These are phyloP conservation scores for Dalbergia oliveri DNA, from an alignment of 306 rosid genomes.

Conservation along the genomic window DNA sequence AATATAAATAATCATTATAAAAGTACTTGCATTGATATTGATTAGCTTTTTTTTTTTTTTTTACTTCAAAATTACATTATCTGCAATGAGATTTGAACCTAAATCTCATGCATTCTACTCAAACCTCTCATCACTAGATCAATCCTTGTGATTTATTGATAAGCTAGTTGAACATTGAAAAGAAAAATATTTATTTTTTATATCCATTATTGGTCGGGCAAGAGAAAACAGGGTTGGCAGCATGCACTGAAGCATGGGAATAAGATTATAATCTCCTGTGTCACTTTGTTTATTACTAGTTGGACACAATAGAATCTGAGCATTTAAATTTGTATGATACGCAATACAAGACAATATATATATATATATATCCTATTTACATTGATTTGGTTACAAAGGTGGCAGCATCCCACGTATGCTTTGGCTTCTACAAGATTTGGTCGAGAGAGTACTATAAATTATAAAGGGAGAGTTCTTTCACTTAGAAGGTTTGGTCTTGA, in stretches of 20 bases:
- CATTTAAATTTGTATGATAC: background rate
- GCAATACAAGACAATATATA: background rate
- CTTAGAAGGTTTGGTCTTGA: background rate
- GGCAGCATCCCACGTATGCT: background rate
- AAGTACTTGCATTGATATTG: background rate
- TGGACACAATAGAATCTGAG: no score
- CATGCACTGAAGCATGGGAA: background rate
- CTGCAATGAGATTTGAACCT: no score
- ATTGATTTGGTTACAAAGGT: background rate
- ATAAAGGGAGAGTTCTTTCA: background rate
- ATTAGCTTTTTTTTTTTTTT: no score
- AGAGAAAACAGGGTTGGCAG: no score
- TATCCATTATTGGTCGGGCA: no score
- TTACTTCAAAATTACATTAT: no score
- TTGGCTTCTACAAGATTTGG: background rate
- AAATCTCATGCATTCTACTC: no score
- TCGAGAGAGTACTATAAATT: no score
- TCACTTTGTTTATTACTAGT: no score
- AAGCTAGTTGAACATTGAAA: background rate
- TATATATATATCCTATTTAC: background rate
- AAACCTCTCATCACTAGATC: no score
- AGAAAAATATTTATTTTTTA: no score
- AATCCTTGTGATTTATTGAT: no score
- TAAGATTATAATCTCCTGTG: background rate
- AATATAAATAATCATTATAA: background rate